Conservation (phyloP, 2,329 filamentous ascomycete species). For the Cercospora nicotianae region DNA sequence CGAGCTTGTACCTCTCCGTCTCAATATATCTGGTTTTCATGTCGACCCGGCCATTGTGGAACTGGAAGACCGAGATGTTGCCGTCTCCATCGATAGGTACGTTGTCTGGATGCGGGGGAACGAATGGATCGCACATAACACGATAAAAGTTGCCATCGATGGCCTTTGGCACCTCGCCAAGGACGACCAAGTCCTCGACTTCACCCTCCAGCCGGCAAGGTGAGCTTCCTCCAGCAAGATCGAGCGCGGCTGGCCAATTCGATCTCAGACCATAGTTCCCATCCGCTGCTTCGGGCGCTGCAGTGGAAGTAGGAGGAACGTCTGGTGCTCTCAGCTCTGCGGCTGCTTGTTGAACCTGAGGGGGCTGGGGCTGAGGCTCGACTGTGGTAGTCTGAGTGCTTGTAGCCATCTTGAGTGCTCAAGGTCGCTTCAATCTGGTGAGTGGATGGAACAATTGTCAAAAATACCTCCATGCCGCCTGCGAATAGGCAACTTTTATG, state of each 20-base stretch:
- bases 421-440: not conserved
- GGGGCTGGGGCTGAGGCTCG: not conserved
- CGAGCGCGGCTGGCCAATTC: conserved; percentile 23
- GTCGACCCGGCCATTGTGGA: conserved; percentile 45
- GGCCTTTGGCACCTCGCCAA: conserved; percentile 35
- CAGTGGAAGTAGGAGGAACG: not conserved
- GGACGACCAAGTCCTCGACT: conserved; percentile 35
- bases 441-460: not conserved
- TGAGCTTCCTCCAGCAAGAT: conserved; percentile 27
- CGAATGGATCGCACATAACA: conserved; percentile 55
- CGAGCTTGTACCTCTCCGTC: conserved; percentile 46
- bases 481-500: not conserved
- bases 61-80: conserved; percentile 45
- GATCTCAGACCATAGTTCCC: conserved; percentile 14
- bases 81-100: conserved; percentile 51
- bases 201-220: conserved; percentile 47
- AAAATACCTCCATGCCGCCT: not conserved
- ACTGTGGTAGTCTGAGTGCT: not conserved
- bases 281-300: not conserved
- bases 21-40: conserved; percentile 47
- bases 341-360: not conserved
- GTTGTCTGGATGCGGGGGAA: conserved; percentile 59
- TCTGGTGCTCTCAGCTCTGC: not conserved
- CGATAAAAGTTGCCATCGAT: conserved; percentile 44
- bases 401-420: conserved; percentile 2